Conservation (phyloP, 2,329 filamentous ascomycete genomes). For the Thelonectria rubi region DNA sequence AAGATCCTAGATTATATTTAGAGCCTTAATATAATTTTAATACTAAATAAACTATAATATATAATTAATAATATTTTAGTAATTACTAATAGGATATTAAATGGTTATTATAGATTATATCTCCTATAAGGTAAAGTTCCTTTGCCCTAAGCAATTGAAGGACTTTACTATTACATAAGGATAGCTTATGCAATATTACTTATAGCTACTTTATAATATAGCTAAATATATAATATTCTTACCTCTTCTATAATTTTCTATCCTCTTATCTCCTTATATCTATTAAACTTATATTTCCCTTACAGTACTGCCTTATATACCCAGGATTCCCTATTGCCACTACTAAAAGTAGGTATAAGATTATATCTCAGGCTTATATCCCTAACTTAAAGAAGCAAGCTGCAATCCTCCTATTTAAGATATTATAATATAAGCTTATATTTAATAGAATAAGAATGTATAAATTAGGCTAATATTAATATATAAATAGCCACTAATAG, state of each 20-base stretch:
- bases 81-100: background rate
- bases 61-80: too few relatives aligned
- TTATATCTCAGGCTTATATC: background rate
- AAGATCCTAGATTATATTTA: too few relatives aligned
- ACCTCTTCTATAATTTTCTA: background rate
- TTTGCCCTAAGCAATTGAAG: too few relatives aligned
- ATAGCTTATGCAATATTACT: too few relatives aligned
- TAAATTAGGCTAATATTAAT: background rate
- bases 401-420: background rate
- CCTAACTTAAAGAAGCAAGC: background rate
- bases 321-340: background rate
- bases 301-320: background rate
- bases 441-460: background rate
- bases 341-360: background rate
- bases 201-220: background rate
- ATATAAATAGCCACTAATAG: background rate
- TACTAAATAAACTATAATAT: too few relatives aligned
- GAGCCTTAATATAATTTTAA: too few relatives aligned
- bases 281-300: background rate
- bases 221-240: background rate
- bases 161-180: too few relatives aligned
- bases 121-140: background rate
- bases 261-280: background rate
- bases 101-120: background rate
- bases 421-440: background rate